phyloP scores from a whole-genome alignment of 2,329 filamentous ascomycete genomes.

The Penicillium sp. region DNA sequence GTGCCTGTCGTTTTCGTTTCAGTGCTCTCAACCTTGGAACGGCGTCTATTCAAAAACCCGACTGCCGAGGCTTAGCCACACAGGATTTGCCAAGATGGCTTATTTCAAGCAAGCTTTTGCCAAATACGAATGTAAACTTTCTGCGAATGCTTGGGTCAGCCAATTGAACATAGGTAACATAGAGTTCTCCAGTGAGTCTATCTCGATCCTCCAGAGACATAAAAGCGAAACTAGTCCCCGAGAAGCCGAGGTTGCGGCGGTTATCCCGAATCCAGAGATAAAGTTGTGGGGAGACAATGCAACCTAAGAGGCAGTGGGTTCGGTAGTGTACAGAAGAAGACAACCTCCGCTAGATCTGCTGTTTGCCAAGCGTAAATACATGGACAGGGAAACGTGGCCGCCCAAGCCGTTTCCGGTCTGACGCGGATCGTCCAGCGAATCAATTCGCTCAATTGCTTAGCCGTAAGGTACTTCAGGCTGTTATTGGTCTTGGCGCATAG shows the following conservation, averaged over 20 bases:
- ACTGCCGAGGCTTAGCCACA: not conserved
- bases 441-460: not conserved
- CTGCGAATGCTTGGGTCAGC: not conserved
- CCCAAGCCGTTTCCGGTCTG: not conserved
- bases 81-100: not conserved
- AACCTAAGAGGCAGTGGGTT: not conserved
- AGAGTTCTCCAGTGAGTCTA: not conserved
- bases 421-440: not conserved
- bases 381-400: not conserved
- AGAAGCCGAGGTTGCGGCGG: not conserved
- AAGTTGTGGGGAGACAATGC: not conserved
- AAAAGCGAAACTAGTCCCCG: too few relatives aligned
- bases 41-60: not conserved
- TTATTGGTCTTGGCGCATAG: not conserved
- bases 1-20: not conserved
- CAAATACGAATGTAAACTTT: not conserved
- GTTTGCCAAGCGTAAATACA: not conserved
- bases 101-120: constrained; percentile 1
- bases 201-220: not conserved
- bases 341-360: not conserved
- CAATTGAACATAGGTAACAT: not conserved
- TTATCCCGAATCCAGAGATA: not conserved
- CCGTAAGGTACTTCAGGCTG: not conserved
- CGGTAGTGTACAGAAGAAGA: not conserved
- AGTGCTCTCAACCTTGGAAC: not conserved